These are phyloP conservation scores for Pseudogymnoascus sp. DNA, from an alignment of 2,329 filamentous ascomycete species.

Conservation along the genomic window DNA sequence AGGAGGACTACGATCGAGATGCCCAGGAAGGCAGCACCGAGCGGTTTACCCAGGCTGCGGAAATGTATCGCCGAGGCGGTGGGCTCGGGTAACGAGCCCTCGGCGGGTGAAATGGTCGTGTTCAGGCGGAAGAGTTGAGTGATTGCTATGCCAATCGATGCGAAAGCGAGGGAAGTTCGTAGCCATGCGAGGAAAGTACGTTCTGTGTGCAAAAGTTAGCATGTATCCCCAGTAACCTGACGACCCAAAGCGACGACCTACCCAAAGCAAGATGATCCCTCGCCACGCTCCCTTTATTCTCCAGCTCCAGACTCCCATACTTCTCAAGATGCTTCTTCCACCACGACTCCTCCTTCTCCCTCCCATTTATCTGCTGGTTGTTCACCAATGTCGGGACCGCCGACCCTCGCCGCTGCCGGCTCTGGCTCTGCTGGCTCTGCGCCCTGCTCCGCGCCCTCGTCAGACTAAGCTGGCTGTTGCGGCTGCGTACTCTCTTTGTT, in stretches of 20 bases:
- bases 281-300: conserved; percentile 79
- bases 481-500: neutral
- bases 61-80: conserved; percentile 26
- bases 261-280: conserved; percentile 74
- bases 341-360: conserved; percentile 36
- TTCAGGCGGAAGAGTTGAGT: conserved; percentile 81
- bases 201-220: conserved; percentile 40
- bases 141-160: conserved; percentile 73
- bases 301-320: conserved; percentile 56
- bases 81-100: conserved; percentile 9
- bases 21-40: conserved; percentile 67
- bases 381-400: neutral
- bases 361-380: neutral
- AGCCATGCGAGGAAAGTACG: conserved; percentile 81
- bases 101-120: conserved; percentile 42
- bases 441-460: neutral
- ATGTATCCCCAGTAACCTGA: neutral
- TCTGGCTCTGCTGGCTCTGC: neutral
- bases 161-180: conserved; percentile 71
- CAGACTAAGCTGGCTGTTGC: neutral
- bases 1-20: conserved; percentile 68
- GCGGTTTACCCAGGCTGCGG: conserved; percentile 59
- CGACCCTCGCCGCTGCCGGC: neutral
- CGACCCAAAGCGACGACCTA: conserved; percentile 28
- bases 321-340: conserved; percentile 40